A percentile compares a stretch with the other conserved stretches of the same genome.
phyloP scores from a whole-genome alignment of 1,284 basidiomycete genomes.

The Papiliotrema fonsecae region DNA sequence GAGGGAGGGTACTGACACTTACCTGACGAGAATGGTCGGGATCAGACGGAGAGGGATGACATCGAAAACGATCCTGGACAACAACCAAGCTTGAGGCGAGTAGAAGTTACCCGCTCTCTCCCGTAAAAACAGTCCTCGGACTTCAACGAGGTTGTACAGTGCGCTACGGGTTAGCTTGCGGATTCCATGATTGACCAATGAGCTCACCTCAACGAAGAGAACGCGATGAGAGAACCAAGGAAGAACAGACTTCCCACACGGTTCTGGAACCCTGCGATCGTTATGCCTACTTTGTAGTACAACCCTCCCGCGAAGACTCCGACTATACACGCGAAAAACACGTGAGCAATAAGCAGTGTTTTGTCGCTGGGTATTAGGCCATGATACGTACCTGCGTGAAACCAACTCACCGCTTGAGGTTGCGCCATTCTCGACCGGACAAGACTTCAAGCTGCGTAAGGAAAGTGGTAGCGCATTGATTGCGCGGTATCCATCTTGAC shows the following conservation, averaged over 20 bases:
- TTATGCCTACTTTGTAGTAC: slow-evolving; percentile 70
- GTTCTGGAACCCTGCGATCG: slow-evolving; percentile 85
- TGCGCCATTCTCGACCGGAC: slow-evolving; percentile 74
- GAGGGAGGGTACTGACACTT: not conserved
- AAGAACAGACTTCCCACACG: slow-evolving; percentile 87
- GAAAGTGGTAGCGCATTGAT: slow-evolving; percentile 57
- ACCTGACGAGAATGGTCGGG: slow-evolving; percentile 71
- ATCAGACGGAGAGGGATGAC: slow-evolving; percentile 75
- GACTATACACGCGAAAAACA: slow-evolving; percentile 61
- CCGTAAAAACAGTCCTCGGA: slow-evolving; percentile 75
- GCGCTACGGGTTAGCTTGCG: slow-evolving; percentile 51
- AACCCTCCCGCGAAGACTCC: slow-evolving; percentile 77
- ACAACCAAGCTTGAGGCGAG: slow-evolving; percentile 72
- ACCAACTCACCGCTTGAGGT: slow-evolving; percentile 58
- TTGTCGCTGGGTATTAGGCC: slow-evolving; percentile 58
- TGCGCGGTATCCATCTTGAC: slow-evolving; percentile 19
- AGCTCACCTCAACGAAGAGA: slow-evolving; percentile 64
- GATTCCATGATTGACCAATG: not conserved
- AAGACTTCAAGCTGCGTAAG: slow-evolving; percentile 79
- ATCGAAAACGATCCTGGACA: slow-evolving; percentile 78
- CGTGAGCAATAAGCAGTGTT: slow-evolving; percentile 71
- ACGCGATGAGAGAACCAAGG: slow-evolving; percentile 77
- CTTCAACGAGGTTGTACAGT: slow-evolving; percentile 74
- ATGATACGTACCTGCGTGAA: not conserved
- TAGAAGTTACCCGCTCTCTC: slow-evolving; percentile 78